Evolutionary conservation across 345 rosid species (phyloP).

Genomic region (Pseudoturritis turrita): DNA sequence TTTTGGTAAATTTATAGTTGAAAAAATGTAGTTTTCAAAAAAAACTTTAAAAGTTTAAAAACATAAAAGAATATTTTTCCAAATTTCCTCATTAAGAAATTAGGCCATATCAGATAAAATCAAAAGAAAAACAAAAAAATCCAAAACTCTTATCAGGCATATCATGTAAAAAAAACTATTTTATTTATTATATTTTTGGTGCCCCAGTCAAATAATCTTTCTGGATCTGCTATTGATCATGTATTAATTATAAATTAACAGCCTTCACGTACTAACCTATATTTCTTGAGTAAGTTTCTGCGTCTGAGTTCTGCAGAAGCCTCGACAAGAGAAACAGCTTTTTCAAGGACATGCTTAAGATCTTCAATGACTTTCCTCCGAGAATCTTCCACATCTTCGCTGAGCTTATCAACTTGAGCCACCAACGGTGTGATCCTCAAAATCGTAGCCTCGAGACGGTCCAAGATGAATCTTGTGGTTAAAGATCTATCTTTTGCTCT

Average conservation of each 20-base stretch:
- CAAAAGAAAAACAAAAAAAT: no score
- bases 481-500: constrained; percentile 7
- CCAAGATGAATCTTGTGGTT: constrained; percentile 9
- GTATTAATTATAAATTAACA: neutral
- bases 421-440: constrained; percentile 11
- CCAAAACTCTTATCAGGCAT: no score
- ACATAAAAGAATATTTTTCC: no score
- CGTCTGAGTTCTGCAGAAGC: constrained; percentile 14
- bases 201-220: no score
- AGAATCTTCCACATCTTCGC: constrained; percentile 3
- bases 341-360: constrained; percentile 5
- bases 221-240: no score
- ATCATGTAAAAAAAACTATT: no score
- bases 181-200: no score
- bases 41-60: no score
- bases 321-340: neutral
- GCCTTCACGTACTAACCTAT: neutral
- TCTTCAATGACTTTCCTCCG: constrained; percentile 1
- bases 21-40: no score
- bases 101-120: neutral
- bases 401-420: neutral
- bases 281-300: constrained; percentile 19
- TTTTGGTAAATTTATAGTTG: no score
- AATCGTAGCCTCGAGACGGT: constrained; percentile 14
- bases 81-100: no score